Evolutionary conservation across 768 basidiomycete genomes (phyloP).

Genomic region (Hypholoma sublateritium): DNA sequence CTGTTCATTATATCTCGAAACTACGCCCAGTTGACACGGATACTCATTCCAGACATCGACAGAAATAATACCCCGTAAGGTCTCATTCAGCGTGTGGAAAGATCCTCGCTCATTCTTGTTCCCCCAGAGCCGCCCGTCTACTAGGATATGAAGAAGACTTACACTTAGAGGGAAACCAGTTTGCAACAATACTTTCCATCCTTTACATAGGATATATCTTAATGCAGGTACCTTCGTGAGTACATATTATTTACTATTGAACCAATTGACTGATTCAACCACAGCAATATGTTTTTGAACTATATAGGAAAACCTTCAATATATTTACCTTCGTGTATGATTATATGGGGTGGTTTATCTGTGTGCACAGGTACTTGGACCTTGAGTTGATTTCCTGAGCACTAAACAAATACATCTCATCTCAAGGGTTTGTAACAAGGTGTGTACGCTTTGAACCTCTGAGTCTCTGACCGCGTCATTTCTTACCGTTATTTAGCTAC

Average conservation of each 20-base stretch:
- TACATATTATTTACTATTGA: slow-evolving; percentile 4
- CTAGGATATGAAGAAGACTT: slow-evolving; percentile 73
- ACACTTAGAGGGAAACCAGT: slow-evolving; percentile 54
- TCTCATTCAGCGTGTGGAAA: not conserved
- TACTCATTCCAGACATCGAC: slow-evolving; percentile 51
- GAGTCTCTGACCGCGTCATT: not conserved
- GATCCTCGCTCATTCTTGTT: not conserved
- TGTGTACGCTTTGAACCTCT: slow-evolving; percentile 14
- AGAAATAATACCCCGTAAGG: slow-evolving; percentile 70
- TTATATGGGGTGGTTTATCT: slow-evolving; percentile 68
- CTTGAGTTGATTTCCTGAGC: not conserved
- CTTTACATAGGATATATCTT: slow-evolving; percentile 74
- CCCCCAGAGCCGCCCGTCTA: slow-evolving; percentile 63
- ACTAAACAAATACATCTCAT: not conserved
- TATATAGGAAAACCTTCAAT: slow-evolving; percentile 66
- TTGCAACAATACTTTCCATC: slow-evolving; percentile 65
- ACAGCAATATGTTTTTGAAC: slow-evolving; percentile 76
- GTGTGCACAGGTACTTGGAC: slow-evolving; percentile 44
- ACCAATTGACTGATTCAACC: not conserved
- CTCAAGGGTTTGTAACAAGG: slow-evolving; percentile 41
- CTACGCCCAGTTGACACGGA: not conserved
- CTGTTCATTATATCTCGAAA: slow-evolving; percentile 1
- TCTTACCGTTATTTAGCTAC: slow-evolving; percentile 42
- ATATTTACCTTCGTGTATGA: slow-evolving; percentile 69
- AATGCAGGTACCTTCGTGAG: slow-evolving; percentile 80